A percentile compares a stretch with the other conserved stretches of the same genome.
phyloP scores from a whole-genome alignment of 2,329 filamentous ascomycete genomes.

The Verticillium dahliae region DNA sequence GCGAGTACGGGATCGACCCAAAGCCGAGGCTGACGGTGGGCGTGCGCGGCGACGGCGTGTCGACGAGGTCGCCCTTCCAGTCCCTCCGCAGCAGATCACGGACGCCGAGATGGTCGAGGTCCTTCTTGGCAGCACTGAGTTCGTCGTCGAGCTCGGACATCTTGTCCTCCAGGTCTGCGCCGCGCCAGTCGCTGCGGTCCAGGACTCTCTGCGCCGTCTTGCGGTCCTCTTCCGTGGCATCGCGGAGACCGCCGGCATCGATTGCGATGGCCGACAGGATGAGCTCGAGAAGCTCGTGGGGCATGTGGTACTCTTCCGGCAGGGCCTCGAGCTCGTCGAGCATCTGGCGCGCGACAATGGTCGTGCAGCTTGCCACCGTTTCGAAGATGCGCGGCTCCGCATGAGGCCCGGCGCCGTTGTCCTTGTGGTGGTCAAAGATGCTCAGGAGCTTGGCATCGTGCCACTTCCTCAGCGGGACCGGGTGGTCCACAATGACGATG shows the following conservation, averaged over 20 bases:
- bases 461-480: conserved; percentile 34
- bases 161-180: conserved; percentile 27
- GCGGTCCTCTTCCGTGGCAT: conserved; percentile 29
- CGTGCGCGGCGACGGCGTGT: conserved; percentile 36
- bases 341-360: conserved; percentile 37
- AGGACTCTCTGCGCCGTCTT: conserved; percentile 29
- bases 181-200: conserved; percentile 32
- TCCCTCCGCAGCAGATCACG: conserved; percentile 37
- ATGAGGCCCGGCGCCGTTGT: conserved; percentile 29
- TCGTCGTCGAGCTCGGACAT: conserved; percentile 33
- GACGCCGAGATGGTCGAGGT: conserved; percentile 30
- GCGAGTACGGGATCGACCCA: conserved; percentile 35
- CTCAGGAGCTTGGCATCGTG: conserved; percentile 31
- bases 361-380: conserved; percentile 35
- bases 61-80: conserved; percentile 40
- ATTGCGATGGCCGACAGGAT: conserved; percentile 39
- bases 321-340: conserved; percentile 35
- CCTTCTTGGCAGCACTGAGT: conserved; percentile 32
- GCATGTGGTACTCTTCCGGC: conserved; percentile 37
- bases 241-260: conserved; percentile 32
- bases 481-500: conserved; percentile 38
- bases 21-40: conserved; percentile 39
- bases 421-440: conserved; percentile 39
- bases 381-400: conserved; percentile 37
- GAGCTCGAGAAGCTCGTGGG: conserved; percentile 40